phyloP scores from a whole-genome alignment of 228 moss, liverwort and hornwort genomes.

The Sphagnum fallax region DNA sequence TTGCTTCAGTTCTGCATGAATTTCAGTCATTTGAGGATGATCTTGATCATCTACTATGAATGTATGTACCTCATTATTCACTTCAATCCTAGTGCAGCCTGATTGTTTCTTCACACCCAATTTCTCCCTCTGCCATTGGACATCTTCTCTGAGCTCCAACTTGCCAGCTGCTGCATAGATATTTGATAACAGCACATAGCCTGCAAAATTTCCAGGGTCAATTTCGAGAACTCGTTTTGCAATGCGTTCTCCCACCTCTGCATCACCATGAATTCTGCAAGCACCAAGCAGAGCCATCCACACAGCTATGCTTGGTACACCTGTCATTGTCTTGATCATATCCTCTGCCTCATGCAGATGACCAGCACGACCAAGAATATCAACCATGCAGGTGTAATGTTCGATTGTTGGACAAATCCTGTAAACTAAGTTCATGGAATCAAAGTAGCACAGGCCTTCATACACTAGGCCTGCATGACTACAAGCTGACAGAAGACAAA shows the following conservation, averaged over 20 bases:
- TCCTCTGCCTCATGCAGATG: conserved; percentile 2
- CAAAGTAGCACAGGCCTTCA: conserved; percentile 3
- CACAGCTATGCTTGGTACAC: neutral
- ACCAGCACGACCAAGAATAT: conserved; percentile 10
- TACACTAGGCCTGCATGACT: conserved; percentile 5
- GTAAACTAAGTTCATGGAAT: conserved; percentile 1
- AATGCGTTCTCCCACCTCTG: conserved; percentile 3
- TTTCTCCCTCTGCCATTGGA: neutral
- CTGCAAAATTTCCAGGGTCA: conserved; percentile 2
- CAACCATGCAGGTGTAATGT: conserved; percentile 10
- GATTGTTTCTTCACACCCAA: conserved; percentile 1
- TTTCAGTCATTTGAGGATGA: conserved; percentile 1
- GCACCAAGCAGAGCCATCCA: conserved; percentile 1
- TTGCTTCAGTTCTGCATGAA: neutral
- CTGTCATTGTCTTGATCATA: conserved; percentile 3
- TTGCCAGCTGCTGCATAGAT: conserved; percentile 5
- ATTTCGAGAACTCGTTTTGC: conserved; percentile 1
- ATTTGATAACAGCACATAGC: conserved; percentile 2
- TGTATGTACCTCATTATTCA: conserved; percentile 1
- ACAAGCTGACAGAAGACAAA: conserved; percentile 2
- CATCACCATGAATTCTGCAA: conserved; percentile 5
- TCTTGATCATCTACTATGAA: neutral
- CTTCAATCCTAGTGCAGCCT: conserved; percentile 1
- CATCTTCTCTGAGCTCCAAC: conserved; percentile 1
- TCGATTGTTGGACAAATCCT: conserved; percentile 2